These are phyloP conservation scores for Carex myosuroides DNA, from an alignment of 176 grass and related monocot genomes.

Conservation along the genomic window DNA sequence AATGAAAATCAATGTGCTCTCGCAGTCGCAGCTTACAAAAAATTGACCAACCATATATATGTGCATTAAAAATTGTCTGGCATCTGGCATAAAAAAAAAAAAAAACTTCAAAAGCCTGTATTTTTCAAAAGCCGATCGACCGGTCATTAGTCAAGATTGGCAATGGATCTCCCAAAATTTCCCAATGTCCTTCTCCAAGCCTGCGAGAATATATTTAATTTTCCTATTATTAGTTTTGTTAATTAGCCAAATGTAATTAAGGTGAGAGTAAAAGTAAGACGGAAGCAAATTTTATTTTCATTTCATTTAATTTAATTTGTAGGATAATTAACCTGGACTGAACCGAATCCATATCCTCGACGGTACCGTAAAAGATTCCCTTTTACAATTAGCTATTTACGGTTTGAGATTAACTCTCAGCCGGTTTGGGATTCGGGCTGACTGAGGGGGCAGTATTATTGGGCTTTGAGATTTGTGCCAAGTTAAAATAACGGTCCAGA, in stretches of 20 bases:
- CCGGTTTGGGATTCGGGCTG: too few species aligned
- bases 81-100: background rate
- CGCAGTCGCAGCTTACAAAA: too few species aligned
- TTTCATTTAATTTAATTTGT: background rate
- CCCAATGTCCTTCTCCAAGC: background rate
- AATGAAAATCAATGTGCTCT: background rate
- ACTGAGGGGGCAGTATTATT: too few species aligned
- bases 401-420: too few species aligned
- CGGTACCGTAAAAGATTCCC: too few species aligned
- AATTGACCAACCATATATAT: background rate
- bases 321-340: background rate
- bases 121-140: background rate
- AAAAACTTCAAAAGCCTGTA: background rate
- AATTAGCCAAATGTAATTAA: background rate
- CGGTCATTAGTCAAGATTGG: background rate
- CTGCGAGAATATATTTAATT: background rate
- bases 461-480: too few species aligned
- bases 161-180: background rate
- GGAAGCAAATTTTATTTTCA: background rate
- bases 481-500: too few species aligned
- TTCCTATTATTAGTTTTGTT: background rate
- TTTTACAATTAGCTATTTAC: too few species aligned
- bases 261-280: background rate
- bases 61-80: background rate
- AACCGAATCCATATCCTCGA: too few species aligned